These are phyloP conservation scores for Thelephora aurantiotincta DNA, from an alignment of 768 basidiomycete genomes.

Conservation along the genomic window DNA sequence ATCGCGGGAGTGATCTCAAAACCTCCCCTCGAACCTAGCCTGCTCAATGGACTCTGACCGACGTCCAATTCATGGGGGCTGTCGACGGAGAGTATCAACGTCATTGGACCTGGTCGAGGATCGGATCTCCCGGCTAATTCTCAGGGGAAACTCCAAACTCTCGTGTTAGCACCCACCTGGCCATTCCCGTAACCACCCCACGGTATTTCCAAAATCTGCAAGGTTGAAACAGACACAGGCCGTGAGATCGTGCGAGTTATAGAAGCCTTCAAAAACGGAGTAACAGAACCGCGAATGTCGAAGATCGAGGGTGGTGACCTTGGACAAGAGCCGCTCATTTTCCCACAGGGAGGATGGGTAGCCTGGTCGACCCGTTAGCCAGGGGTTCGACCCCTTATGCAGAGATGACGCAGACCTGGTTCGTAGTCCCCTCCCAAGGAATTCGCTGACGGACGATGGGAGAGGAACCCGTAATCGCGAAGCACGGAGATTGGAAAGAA, in stretches of 20 bases:
- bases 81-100: slow-evolving; percentile 28
- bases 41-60: no score
- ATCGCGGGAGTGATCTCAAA: not conserved
- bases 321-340: slow-evolving; percentile 10
- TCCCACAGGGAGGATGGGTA: not conserved
- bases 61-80: no score
- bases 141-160: no score
- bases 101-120: slow-evolving; percentile 28
- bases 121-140: no score
- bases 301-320: slow-evolving; percentile 13
- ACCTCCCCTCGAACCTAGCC: no score
- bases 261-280: slow-evolving; percentile 6
- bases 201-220: slow-evolving; percentile 18
- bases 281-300: slow-evolving; percentile 10
- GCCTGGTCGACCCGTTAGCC: no score
- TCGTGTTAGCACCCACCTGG: slow-evolving; percentile 27
- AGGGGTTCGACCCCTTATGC: no score
- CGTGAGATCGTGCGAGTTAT: slow-evolving; percentile 15
- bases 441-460: not conserved
- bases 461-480: not conserved
- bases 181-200: slow-evolving; percentile 28
- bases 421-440: no score
- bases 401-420: no score
- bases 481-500: not conserved
- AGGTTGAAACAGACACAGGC: slow-evolving; percentile 39